phyloP scores from a whole-genome alignment of 2,329 filamentous ascomycete species.

The Pseudomassariella vexata region DNA sequence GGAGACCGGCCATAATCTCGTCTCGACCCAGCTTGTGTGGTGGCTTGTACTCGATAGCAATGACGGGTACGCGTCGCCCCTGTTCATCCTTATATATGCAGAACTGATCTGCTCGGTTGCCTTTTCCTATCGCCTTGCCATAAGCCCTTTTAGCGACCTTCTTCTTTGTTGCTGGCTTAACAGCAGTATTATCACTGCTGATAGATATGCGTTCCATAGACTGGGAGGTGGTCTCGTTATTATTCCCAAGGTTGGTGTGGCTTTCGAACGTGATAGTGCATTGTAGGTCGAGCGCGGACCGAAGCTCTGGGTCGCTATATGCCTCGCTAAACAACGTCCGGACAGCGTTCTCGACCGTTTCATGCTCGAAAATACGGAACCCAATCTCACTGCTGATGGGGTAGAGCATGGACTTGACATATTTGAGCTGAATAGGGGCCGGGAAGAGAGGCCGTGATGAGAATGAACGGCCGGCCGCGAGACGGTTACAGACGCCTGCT shows the following conservation, averaged over 20 bases:
- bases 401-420: constrained; percentile 19
- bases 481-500: constrained; percentile 23
- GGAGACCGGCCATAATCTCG: constrained; percentile 26
- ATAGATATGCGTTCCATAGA: constrained; percentile 18
- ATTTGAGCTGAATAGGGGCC: constrained; percentile 26
- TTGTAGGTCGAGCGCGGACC: constrained; percentile 21
- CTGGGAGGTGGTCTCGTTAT: constrained; percentile 16
- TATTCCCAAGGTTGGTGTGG: constrained; percentile 25
- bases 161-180: constrained; percentile 6
- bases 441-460: constrained; percentile 22
- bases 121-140: constrained; percentile 19
- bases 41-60: constrained; percentile 32
- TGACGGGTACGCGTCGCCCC: constrained; percentile 15
- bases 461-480: constrained; percentile 19
- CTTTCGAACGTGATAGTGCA: constrained; percentile 30
- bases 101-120: constrained; percentile 26
- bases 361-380: constrained; percentile 27
- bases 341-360: constrained; percentile 29
- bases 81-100: constrained; percentile 18
- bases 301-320: constrained; percentile 20
- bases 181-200: constrained; percentile 6
- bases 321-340: constrained; percentile 23
- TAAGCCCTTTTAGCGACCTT: too few relatives aligned
- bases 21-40: constrained; percentile 29
- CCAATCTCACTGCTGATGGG: constrained; percentile 29